A percentile compares a stretch with the other conserved stretches of the same genome.
phyloP scores from a whole-genome alignment of 495 filamentous ascomycete species.

The Penicillium waksmanii region DNA sequence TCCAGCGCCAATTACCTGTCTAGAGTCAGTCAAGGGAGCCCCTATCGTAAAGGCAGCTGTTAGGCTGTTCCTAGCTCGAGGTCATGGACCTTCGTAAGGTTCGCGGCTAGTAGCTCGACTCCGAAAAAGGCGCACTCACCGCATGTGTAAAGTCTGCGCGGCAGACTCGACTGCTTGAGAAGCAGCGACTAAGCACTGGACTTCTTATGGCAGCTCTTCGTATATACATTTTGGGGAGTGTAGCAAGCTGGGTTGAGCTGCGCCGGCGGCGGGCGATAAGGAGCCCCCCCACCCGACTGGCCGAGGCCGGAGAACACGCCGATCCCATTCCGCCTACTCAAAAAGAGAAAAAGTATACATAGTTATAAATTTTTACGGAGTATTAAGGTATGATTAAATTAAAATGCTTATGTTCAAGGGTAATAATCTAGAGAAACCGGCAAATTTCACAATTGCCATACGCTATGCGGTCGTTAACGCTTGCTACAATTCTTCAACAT shows the following conservation, averaged over 20 bases:
- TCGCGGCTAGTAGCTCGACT: not conserved
- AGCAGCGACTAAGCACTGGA: slow-evolving; percentile 33
- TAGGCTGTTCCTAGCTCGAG: not conserved
- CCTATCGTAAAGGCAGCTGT: not conserved
- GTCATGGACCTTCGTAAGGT: not conserved
- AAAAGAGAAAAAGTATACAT: too few species aligned
- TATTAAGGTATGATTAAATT: not conserved
- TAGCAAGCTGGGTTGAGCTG: slow-evolving; percentile 12
- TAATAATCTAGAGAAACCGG: slow-evolving; percentile 8
- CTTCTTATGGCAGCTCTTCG: slow-evolving; percentile 20
- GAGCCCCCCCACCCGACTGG: slow-evolving; percentile 7
- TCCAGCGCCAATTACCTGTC: slow-evolving; percentile 82
- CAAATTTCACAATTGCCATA: slow-evolving; percentile 14
- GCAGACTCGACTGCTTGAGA: slow-evolving; percentile 39
- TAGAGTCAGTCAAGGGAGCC: slow-evolving; percentile 13
- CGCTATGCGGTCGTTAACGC: slow-evolving; percentile 30
- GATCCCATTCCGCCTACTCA: slow-evolving; percentile 9
- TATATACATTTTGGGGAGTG: slow-evolving; percentile 19
- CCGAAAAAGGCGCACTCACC: slow-evolving; percentile 44
- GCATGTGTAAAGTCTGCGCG: slow-evolving; percentile 83
- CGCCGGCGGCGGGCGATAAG: slow-evolving; percentile 11
- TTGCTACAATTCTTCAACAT: slow-evolving; percentile 49
- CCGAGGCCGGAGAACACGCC: slow-evolving; percentile 10
- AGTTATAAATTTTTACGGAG: not conserved
- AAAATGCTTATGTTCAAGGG: slow-evolving; percentile 10